Conservation (phyloP, 768 basidiomycete genomes). For the Amanita exitialis region DNA sequence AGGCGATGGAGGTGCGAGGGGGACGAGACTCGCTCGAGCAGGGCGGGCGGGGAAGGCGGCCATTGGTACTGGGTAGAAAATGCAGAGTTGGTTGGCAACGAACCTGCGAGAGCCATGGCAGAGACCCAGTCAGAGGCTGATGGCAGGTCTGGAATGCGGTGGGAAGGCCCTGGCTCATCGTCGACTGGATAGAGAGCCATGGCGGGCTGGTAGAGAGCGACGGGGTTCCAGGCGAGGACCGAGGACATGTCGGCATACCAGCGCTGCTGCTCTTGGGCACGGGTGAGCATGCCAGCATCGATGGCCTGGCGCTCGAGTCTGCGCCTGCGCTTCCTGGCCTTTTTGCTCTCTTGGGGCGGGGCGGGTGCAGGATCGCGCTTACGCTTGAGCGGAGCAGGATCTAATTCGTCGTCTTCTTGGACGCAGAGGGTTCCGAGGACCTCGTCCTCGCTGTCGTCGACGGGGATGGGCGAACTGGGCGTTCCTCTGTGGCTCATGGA, state of each 20-base stretch:
- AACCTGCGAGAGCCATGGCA: conserved; percentile 28
- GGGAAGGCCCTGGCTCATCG: background rate
- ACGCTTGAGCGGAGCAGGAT: background rate
- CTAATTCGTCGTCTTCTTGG: conserved; percentile 6
- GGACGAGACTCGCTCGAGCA: conserved; percentile 4
- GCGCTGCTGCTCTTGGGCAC: conserved; percentile 2
- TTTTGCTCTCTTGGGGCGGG: conserved; percentile 21
- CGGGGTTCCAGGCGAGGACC: background rate
- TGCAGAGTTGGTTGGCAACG: conserved; percentile 6
- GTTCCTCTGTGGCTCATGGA: conserved; percentile 8
- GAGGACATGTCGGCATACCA: conserved; percentile 4
- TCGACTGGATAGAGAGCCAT: background rate
- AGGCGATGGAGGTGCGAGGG: background rate
- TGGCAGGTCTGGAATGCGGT: background rate
- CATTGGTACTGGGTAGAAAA: conserved; percentile 3
- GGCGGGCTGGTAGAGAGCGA: background rate
- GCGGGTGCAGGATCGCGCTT: background rate
- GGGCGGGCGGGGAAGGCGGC: conserved; percentile 4
- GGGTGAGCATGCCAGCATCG: conserved; percentile 16
- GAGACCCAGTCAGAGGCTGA: conserved; percentile 27
- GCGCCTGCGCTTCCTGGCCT: conserved; percentile 29
- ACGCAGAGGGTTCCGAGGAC: conserved; percentile 20
- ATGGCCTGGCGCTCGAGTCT: conserved; percentile 23
- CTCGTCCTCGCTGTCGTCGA: conserved; percentile 33
- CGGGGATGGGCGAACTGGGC: conserved; percentile 23